Evolutionary conservation across 2,329 filamentous ascomycete species (phyloP).

Genomic region (Aspergillus eucalypticola): DNA sequence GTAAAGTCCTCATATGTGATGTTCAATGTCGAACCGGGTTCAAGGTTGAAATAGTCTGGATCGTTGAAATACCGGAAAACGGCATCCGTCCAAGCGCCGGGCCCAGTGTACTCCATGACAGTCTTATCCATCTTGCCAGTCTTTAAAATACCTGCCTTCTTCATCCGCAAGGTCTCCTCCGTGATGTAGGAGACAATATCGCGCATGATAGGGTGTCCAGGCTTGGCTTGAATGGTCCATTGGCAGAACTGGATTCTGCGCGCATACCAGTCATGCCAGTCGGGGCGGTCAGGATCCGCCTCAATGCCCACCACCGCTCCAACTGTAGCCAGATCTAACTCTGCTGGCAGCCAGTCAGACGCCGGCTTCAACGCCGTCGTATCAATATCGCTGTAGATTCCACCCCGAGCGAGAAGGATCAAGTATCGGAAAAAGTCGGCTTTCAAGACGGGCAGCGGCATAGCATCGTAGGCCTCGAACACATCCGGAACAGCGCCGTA

Average conservation of each 20-base stretch:
- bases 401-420: conserved; percentile 73
- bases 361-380: conserved; percentile 82
- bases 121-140: conserved; percentile 65
- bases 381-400: conserved; percentile 90
- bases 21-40: conserved; percentile 62
- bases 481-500: conserved; percentile 82
- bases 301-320: conserved; percentile 94
- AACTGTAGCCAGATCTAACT: conserved; percentile 73
- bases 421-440: conserved; percentile 78
- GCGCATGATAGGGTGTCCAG: conserved; percentile 86
- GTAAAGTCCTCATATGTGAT: conserved; percentile 90
- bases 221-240: conserved; percentile 97
- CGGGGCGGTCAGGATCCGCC: conserved; percentile 86
- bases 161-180: conserved; percentile 72
- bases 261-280: conserved; percentile 96
- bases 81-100: conserved; percentile 89
- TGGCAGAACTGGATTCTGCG: conserved; percentile 97
- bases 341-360: conserved; percentile 79
- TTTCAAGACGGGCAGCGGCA: conserved; percentile 74
- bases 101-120: conserved; percentile 92
- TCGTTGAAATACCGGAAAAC: conserved; percentile 96
- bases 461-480: conserved; percentile 70
- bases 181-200: conserved; percentile 87
- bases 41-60: conserved; percentile 80
- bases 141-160: conserved; percentile 65